Evolutionary conservation across 257 asterid genomes (phyloP).

Genomic region (Prunella vulgaris): DNA sequence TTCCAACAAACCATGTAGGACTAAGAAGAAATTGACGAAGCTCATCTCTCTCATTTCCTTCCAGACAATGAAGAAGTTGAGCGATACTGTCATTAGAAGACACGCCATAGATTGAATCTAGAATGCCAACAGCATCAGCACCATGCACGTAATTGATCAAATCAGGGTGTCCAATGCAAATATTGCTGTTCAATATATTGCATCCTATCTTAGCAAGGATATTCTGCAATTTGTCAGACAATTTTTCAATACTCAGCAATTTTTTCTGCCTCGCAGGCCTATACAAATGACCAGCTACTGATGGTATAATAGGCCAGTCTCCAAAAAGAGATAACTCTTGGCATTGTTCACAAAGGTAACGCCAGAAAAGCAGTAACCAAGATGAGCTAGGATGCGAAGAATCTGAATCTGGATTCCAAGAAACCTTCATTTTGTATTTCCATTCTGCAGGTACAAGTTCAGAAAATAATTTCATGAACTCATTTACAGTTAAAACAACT

Average conservation of each 20-base stretch:
- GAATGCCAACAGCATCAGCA: slow-evolving; percentile 70
- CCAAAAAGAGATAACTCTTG: slow-evolving; percentile 59
- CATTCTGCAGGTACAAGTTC: slow-evolving; percentile 73
- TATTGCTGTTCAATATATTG: slow-evolving; percentile 53
- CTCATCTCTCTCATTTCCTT: slow-evolving; percentile 75
- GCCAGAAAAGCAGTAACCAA: slow-evolving; percentile 90
- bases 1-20: slow-evolving; percentile 80
- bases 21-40: slow-evolving; percentile 74
- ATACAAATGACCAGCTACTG: slow-evolving; percentile 64
- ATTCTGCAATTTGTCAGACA: slow-evolving; percentile 59
- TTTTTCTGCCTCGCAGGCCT: slow-evolving; percentile 61
- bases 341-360: slow-evolving; percentile 61
- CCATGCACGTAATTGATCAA: slow-evolving; percentile 54
- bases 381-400: slow-evolving; percentile 57
- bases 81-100: slow-evolving; percentile 53
- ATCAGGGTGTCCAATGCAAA: slow-evolving; percentile 68
- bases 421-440: slow-evolving; percentile 58
- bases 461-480: slow-evolving; percentile 55
- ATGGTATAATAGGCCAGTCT: slow-evolving; percentile 96
- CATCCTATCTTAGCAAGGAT: slow-evolving; percentile 82
- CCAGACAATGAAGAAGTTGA: slow-evolving; percentile 63
- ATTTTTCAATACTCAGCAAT: slow-evolving; percentile 50
- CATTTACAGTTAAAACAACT: slow-evolving; percentile 44
- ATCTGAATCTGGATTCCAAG: slow-evolving; percentile 64
- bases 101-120: slow-evolving; percentile 71